These are phyloP conservation scores for Diaporthe humulicola DNA, from an alignment of 2,329 filamentous ascomycete genomes.

Conservation along the genomic window DNA sequence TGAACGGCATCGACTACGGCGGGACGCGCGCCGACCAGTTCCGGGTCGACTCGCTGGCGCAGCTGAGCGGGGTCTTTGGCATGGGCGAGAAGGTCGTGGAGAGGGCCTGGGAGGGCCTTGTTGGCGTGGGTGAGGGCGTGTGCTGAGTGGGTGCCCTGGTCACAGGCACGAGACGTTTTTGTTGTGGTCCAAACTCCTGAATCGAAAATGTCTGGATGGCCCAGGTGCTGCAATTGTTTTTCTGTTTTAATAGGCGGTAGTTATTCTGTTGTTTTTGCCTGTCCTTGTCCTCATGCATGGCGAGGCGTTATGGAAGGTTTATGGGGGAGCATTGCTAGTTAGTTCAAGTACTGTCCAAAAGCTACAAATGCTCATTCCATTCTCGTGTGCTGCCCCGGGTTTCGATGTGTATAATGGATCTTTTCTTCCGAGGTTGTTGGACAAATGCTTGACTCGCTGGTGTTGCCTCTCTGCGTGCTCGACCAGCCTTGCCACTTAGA, in stretches of 20 bases:
- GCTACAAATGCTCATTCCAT: background rate
- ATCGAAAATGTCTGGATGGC: background rate
- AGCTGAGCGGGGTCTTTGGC: slow-evolving; percentile 68
- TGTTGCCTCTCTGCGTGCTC: background rate
- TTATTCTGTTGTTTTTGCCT: background rate
- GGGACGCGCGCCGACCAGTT: slow-evolving; percentile 41
- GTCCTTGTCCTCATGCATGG: slow-evolving; percentile 35
- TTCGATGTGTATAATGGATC: background rate
- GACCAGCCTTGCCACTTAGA: background rate
- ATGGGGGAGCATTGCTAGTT: slow-evolving; percentile 12
- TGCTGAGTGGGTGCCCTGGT: background rate
- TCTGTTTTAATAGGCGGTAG: background rate
- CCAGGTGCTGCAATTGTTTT: background rate
- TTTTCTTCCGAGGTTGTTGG: no score
- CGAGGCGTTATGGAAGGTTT: slow-evolving; percentile 36
- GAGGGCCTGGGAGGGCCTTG: slow-evolving; percentile 65
- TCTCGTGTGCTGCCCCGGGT: no score
- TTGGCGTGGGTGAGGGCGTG: background rate
- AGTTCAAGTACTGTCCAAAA: background rate
- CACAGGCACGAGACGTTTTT: background rate
- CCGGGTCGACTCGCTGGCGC: slow-evolving; percentile 61
- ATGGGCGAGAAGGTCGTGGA: slow-evolving; percentile 70
- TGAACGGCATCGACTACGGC: slow-evolving; percentile 61
- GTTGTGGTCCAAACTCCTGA: background rate
- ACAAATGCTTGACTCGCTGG: background rate